Evolutionary conservation across 768 basidiomycete species (phyloP), one percentile per base, ranked within the genome.

Genomic region (Leccinum boreale): DNA sequence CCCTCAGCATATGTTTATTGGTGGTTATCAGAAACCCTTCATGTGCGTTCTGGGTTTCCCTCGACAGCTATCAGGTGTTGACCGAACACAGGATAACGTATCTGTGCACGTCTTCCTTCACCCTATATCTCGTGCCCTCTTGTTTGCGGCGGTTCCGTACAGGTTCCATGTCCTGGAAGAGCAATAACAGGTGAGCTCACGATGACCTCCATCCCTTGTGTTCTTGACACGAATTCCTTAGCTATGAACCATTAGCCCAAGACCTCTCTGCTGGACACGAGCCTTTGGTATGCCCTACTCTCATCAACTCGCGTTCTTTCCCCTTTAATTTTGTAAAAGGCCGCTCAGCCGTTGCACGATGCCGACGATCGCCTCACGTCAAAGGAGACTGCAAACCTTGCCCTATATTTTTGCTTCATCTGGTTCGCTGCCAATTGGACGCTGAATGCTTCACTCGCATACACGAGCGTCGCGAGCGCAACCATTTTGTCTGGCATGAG

Each of bases 401-500:
- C 96, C 4, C 75, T 84, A 5, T 73, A 80, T 52, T 98, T 98
- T 73, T 93, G 89, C 70, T 79, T 91, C 57, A 76, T 96, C 35
- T 99, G 95, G 93, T 97, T 99, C 66, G 77, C 86, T 36, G 96
- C 96, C 12, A 98, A 98, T 67, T 98, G 94, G 92, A 72, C 85
- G 11, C 76, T 96, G 29, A 97, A 95, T 68, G 87, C 86, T 1
- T 79, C 90, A 19, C 78, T 98, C 47, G 86, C 83, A 29, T 90
- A 87, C 69, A 98, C 96, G 2, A 93, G 87, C 65, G 95, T 98
- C n/a, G 92, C 92, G 2, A 96, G 93, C 70, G 85, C 92, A 19
- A 97, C 95, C 4, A 87, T 98, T 36, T 73, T 97, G 52, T 89
- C 91, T 2, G 86, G 88, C 67, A 95, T 86, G 79, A 94, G 92